A percentile compares a stretch with the other conserved stretches of the same genome.
Evolutionary conservation across 441 rosid species (phyloP).

Genomic region (Adansonia rubrostipa): DNA sequence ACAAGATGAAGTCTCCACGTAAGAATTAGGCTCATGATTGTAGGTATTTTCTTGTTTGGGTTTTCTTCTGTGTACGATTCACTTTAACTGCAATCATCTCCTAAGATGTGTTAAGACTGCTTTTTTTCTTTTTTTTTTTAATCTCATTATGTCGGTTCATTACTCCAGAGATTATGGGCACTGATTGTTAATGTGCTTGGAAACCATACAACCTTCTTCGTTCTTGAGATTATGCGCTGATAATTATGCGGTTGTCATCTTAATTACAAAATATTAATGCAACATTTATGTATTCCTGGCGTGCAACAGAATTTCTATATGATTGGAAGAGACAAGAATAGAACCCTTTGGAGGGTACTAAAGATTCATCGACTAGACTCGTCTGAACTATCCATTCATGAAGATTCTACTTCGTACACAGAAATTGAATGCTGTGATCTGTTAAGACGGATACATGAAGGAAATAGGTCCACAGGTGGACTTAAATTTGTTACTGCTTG

Average conservation of each 20-base stretch:
- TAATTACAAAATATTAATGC: background rate
- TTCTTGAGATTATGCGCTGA: background rate
- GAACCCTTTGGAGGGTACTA: slow-evolving; percentile 48
- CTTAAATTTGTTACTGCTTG: slow-evolving; percentile 70
- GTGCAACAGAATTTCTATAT: slow-evolving; percentile 64
- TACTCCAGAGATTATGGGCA: background rate
- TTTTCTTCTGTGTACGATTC: background rate
- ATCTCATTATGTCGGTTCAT: background rate
- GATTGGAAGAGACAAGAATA: slow-evolving; percentile 66
- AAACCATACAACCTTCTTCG: background rate
- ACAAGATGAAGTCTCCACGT: background rate
- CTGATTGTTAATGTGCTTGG: background rate
- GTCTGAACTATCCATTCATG: slow-evolving; percentile 28
- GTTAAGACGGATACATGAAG: slow-evolving; percentile 65
- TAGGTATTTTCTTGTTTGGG: background rate
- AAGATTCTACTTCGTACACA: slow-evolving; percentile 61
- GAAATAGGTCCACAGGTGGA: slow-evolving; percentile 70
- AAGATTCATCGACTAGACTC: background rate
- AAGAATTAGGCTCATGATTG: background rate
- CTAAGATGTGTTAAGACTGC: too few species aligned
- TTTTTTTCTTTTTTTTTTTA: background rate
- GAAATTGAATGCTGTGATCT: slow-evolving; percentile 60
- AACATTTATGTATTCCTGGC: background rate
- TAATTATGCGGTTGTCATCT: background rate
- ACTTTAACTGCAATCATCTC: background rate